Evolutionary conservation across 208 protist genomes (phyloP), one percentile per base, ranked within the genome.

Genomic region (Leptomonas seymouri): DNA sequence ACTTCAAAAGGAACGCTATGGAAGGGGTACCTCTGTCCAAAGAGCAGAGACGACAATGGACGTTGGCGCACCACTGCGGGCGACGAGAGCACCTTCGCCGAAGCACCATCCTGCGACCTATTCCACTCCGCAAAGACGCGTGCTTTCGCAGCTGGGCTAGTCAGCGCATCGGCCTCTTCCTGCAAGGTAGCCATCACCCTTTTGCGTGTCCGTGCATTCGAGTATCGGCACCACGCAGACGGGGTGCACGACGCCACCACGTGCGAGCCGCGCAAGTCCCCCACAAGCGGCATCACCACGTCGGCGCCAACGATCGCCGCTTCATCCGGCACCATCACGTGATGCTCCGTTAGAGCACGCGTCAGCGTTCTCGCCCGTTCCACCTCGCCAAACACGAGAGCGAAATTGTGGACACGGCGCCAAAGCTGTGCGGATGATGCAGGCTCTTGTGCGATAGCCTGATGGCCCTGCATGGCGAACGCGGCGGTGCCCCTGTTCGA

Each of bases 1-100:
- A 87, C 34, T 53, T 81, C 71, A 64, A 80, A 63, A 14, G 41
- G 21, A 28, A 71, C 64, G 3, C n/a, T 34, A 23, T 63, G 48
- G 16, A 84, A 74, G 11, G 28, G 25, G 30, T 64, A 41, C 21
- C 20, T 30, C 1, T n/a, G 30, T 8, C 18, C 53, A 31, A 74
- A 79, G 4, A 25, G 8, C 0, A 67, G 31, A 3, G 41, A 25
- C 15, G 59, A 46, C 8, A 74, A 59, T 4, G 49, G 15, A 5
- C n/a, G n/a, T 41, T 62, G 67, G 3, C 31, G 20, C 23, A 79
- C 46, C 11, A 31, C 39, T 1, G 45, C 42, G 48, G 36, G 3
- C 6, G 12, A 16, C 16, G 30, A 56, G 51, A 3, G 23, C 21
- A 15, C 14, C 14, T 25, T 48, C 11, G 15, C 18, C 53, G 28